Percentiles rank a stretch among this genome's conserved stretches.
phyloP scores from a whole-genome alignment of 495 filamentous ascomycete species.

The Wilcoxina mikolae region DNA sequence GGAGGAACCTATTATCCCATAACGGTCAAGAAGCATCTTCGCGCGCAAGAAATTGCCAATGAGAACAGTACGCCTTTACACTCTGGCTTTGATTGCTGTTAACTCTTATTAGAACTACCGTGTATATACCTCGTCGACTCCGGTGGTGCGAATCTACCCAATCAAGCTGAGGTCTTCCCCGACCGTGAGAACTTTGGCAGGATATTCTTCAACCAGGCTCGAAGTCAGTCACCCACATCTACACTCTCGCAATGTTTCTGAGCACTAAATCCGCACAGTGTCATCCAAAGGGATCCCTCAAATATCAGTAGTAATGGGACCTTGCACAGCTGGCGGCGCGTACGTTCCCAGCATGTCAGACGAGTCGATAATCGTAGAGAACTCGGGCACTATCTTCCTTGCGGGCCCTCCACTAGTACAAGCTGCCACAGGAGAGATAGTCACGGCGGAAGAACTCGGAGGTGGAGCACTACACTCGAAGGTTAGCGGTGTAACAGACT shows the following conservation, averaged over 20 bases:
- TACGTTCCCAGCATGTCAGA: slow-evolving; percentile 97
- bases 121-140: slow-evolving; percentile 97
- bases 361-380: slow-evolving; percentile 88
- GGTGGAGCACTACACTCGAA: slow-evolving; percentile 85
- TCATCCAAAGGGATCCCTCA: slow-evolving; percentile 73
- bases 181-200: slow-evolving; percentile 91
- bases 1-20: slow-evolving; percentile 98
- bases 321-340: slow-evolving; percentile 48
- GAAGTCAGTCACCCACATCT: slow-evolving; percentile 41
- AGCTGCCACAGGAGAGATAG: slow-evolving; percentile 87
- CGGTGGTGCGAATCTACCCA: slow-evolving; percentile 86
- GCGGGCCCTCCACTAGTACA: slow-evolving; percentile 92
- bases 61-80: slow-evolving; percentile 55
- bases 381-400: slow-evolving; percentile 91
- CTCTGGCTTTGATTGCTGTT: not conserved
- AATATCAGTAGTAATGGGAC: slow-evolving; percentile 90
- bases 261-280: slow-evolving; percentile 32
- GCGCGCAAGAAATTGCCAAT: slow-evolving; percentile 78
- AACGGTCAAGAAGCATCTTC: slow-evolving; percentile 93
- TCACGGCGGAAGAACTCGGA: slow-evolving; percentile 83
- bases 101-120: slow-evolving; percentile 36
- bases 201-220: slow-evolving; percentile 98
- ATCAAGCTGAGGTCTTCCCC: slow-evolving; percentile 94
- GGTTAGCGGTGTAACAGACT: slow-evolving; percentile 89
- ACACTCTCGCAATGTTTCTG: not conserved